Evolutionary conservation across 495 filamentous ascomycete species (phyloP), one percentile per base, ranked within the genome.

Genomic region (Hapsidospora chrysogenum): DNA sequence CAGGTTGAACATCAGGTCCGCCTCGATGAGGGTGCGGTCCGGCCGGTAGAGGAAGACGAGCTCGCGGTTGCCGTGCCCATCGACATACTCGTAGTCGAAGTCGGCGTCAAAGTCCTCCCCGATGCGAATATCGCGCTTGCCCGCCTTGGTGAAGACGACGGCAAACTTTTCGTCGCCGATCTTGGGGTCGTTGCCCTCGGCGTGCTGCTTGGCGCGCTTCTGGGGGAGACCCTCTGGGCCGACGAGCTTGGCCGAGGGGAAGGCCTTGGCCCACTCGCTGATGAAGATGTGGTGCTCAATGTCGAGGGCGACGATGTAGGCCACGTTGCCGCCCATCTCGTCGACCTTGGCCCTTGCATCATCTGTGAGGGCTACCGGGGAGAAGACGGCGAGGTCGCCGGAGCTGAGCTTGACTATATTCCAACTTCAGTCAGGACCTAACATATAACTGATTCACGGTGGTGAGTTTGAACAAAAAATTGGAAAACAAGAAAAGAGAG

Each of bases 241-340:
- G 43, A 96, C 67, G 27, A 97, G 66, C 37, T 74, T 69, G 6
- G 89, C 85, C 15, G 66, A 43, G 0, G 85, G 85, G 52, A 67
- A 97, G 4, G 70, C 82, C 13, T 66, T 55, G 39, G 79, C 72
- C 92, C 89, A 97, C 9, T 78, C 57, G 1, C 78, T 74, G 13
- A 96, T 49, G 59, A 82, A 85, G 49, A 96, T 80, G 64, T 97
- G 87, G 56, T 96, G 89, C 56, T 94, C 79, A 14, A 85, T 69
- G 49, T 96, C 89, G 14, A 75, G 67, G 3, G 87, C 85, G 9
- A 85, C 67, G 40, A 96, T 72, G 63, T 96, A 95, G 31, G 63
- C 66, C 31, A 97, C 74, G 17, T 74, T 62, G 28, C 70, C 68
- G 36, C 83, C 84, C 16, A 85, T 57, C n/a, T 60, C 54, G 19